Evolutionary conservation across 164 flowering plant species (phyloP), one percentile per base, ranked within the genome.

Genomic region (Tetracentron sinense): DNA sequence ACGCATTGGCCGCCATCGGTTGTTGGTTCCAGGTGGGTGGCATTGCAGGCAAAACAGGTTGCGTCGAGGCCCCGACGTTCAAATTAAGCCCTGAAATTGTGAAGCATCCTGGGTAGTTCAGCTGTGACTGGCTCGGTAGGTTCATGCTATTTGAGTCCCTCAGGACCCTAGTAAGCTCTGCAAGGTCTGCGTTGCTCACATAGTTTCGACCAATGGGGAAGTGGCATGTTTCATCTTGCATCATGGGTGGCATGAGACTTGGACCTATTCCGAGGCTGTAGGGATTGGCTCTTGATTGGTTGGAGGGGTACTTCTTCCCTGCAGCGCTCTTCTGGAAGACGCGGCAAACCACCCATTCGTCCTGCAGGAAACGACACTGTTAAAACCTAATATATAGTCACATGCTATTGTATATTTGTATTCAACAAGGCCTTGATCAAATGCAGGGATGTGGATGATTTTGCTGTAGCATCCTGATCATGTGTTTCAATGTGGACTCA

Each of bases 321-420:
- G 81, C 86, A 0, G 81, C 76, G 30, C 82, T 93, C 79, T 93
- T 93, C 54, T 87, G 92, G 62, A 93, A 93, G 22, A 93, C 88
- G 0, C 98, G 85, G 75, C 98, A 93, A 20, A 93, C 92, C 63
- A 93, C 97, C 98, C 98, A 93, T 77, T 89, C 98, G 52, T 93
- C 98, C 86, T 93, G 96, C 62, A 67, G 46, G n/a, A 64, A 23
- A 25, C 8, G 38, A 58, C 23, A 6, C 15, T 11, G 30, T 23
- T 23, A 16, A 52, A 10, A 23, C 7, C 27, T 23, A 38, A 55
- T 10, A 51, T 21, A 53, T 33, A 33, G 10, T 33, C 4, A 33
- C 4, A 33, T 4, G 38, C 38, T n/a, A n/a, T n/a, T n/a, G n/a
- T n/a, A n/a, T n/a, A n/a, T n/a, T n/a, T n/a, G n/a, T n/a, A n/a